Conservation (phyloP, 225 moss, liverwort and hornwort genomes). For the Antitrichia curtipendula region DNA sequence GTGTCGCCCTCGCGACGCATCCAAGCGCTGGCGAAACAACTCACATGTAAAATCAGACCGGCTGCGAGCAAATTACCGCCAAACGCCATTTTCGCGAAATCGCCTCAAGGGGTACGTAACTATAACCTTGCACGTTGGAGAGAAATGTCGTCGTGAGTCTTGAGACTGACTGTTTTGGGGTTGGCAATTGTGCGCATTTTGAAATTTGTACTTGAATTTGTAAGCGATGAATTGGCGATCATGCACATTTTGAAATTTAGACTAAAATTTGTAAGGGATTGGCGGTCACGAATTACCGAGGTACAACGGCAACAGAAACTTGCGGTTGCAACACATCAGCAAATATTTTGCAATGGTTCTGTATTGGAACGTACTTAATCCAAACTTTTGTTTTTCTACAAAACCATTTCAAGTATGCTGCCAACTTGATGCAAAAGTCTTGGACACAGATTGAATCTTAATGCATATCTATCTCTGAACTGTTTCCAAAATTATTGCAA, state of each 20-base stretch:
- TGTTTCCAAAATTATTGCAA: background rate
- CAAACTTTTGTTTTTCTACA: background rate
- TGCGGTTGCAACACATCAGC: background rate
- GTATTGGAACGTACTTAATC: background rate
- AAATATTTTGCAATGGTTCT: no score
- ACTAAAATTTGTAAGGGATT: background rate
- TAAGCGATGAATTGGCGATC: background rate
- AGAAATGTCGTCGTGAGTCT: background rate
- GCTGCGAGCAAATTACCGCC: background rate
- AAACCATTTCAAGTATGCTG: background rate
- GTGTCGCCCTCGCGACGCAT: background rate
- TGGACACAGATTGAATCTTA: background rate
- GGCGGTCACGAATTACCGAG: background rate
- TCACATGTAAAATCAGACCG: background rate
- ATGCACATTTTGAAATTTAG: background rate
- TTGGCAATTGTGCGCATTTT: background rate
- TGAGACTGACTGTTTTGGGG: background rate
- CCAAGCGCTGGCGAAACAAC: slow-evolving; percentile 1
- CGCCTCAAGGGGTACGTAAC: background rate
- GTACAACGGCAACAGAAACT: background rate
- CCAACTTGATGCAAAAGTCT: background rate
- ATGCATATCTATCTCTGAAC: background rate
- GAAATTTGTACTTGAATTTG: no score
- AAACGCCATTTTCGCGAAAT: background rate
- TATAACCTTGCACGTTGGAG: background rate